Conservation (phyloP, 768 basidiomycete species). For the Mycena crocata region DNA sequence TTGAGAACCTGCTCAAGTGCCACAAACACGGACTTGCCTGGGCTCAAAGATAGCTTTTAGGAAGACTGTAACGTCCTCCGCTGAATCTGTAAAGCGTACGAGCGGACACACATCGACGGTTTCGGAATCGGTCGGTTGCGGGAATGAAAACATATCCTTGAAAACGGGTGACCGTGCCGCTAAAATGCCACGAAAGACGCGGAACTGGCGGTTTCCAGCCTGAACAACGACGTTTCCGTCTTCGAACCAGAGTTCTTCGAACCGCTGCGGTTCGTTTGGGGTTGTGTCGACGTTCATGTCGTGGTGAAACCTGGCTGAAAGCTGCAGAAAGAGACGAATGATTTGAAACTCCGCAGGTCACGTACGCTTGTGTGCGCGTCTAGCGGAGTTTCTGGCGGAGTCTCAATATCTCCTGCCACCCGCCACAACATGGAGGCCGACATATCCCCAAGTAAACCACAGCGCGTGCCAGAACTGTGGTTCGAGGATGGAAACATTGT, state of each 20-base stretch:
- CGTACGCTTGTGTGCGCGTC: conserved; percentile 17
- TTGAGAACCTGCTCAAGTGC: background rate
- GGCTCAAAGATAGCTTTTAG: conserved; percentile 20
- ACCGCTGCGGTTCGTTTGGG: background rate
- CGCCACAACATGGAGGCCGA: conserved; percentile 32
- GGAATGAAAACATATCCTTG: conserved; percentile 24
- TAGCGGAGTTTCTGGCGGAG: background rate
- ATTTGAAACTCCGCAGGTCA: background rate
- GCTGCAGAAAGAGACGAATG: too few species aligned
- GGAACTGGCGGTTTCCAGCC: conserved; percentile 20
- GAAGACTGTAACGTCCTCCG: conserved; percentile 24
- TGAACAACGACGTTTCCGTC: conserved; percentile 42
- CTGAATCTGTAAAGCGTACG: conserved; percentile 21
- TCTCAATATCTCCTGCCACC: too few species aligned
- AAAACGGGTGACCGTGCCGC: conserved; percentile 25
- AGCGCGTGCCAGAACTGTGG: conserved; percentile 17
- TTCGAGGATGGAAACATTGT: conserved; percentile 42
- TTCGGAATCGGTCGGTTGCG: conserved; percentile 21
- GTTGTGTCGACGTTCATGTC: conserved; percentile 18
- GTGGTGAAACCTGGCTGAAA: conserved; percentile 42
- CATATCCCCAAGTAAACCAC: background rate
- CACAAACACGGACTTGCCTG: conserved; percentile 6
- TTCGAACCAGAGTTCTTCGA: conserved; percentile 29
- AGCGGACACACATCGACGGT: conserved; percentile 24
- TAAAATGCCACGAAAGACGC: conserved; percentile 26